These are phyloP conservation scores for Salix purpurea DNA, from an alignment of 345 rosid species.

Conservation along the genomic window DNA sequence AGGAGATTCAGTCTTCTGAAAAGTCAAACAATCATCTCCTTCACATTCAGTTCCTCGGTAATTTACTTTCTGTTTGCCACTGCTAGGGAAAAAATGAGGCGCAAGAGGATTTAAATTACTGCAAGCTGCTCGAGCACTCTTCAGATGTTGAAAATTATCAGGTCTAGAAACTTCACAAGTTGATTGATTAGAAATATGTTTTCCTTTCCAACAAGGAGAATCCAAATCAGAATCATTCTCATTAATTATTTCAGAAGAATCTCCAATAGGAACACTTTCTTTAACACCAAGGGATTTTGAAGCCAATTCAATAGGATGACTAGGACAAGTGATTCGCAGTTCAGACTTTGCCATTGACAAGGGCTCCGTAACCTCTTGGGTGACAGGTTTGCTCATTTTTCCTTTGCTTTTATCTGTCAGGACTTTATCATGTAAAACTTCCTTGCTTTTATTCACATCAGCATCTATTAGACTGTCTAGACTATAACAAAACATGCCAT, in stretches of 20 bases:
- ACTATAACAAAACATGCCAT: neutral
- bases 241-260: conserved; percentile 12
- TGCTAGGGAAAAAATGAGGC: conserved; percentile 44
- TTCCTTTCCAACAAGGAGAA: conserved; percentile 70
- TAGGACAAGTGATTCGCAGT: conserved; percentile 10
- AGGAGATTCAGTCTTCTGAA: conserved; percentile 29
- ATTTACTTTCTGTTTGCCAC: conserved; percentile 23
- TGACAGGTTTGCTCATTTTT: neutral
- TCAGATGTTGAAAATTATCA: conserved; percentile 16
- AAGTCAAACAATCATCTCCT: conserved; percentile 17
- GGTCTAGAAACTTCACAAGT: conserved; percentile 11
- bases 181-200: conserved; percentile 4
- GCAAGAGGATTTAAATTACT: conserved; percentile 47
- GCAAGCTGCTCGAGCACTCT: conserved; percentile 26
- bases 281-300: conserved; percentile 18
- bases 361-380: conserved; percentile 6
- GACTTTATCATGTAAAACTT: conserved; percentile 6
- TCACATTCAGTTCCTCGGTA: conserved; percentile 17
- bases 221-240: conserved; percentile 51
- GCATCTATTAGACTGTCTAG: neutral
- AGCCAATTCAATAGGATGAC: conserved; percentile 15
- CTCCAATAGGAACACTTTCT: conserved; percentile 17
- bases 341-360: conserved; percentile 6
- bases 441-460: conserved; percentile 6
- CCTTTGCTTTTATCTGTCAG: conserved; percentile 7